Evolutionary conservation across 768 basidiomycete genomes (phyloP).

Genomic region (Serpula lacrymans): DNA sequence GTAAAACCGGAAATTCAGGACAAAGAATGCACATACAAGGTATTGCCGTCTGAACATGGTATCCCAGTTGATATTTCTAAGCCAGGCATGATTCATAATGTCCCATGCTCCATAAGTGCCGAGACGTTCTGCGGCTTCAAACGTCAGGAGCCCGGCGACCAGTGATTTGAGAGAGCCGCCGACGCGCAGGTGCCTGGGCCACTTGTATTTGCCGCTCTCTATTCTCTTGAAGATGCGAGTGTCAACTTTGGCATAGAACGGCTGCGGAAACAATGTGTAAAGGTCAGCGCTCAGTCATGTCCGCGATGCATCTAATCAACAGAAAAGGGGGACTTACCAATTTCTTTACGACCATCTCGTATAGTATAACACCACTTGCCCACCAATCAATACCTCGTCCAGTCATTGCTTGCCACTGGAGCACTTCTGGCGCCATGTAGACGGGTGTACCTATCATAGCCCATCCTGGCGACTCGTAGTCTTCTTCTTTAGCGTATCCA

Average conservation of each 20-base stretch:
- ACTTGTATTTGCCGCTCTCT: constrained; percentile 28
- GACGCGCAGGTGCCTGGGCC: constrained; percentile 35
- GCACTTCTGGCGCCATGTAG: constrained; percentile 51
- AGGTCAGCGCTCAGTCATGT: not conserved
- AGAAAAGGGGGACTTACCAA: constrained; percentile 19
- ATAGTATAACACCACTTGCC: constrained; percentile 47
- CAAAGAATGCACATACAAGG: constrained; percentile 33
- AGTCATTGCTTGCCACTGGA: constrained; percentile 17
- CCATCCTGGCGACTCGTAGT: too few species aligned
- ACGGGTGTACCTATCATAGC: constrained; percentile 38
- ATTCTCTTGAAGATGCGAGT: constrained; percentile 25
- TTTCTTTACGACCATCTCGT: constrained; percentile 46
- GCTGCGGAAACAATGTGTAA: constrained; percentile 11
- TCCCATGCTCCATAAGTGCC: constrained; percentile 32
- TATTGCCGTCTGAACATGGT: constrained; percentile 42
- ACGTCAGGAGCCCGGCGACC: constrained; percentile 37
- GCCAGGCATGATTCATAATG: constrained; percentile 43
- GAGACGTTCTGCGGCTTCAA: constrained; percentile 35
- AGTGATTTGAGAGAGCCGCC: constrained; percentile 42
- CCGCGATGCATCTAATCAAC: not conserved
- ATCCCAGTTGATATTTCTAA: constrained; percentile 44
- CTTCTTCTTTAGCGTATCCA: constrained; percentile 31
- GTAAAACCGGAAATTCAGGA: not conserved
- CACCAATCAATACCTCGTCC: constrained; percentile 51
- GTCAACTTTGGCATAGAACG: constrained; percentile 24